phyloP scores from a whole-genome alignment of 1,284 basidiomycete genomes.

The Rugosomyces carneus region DNA sequence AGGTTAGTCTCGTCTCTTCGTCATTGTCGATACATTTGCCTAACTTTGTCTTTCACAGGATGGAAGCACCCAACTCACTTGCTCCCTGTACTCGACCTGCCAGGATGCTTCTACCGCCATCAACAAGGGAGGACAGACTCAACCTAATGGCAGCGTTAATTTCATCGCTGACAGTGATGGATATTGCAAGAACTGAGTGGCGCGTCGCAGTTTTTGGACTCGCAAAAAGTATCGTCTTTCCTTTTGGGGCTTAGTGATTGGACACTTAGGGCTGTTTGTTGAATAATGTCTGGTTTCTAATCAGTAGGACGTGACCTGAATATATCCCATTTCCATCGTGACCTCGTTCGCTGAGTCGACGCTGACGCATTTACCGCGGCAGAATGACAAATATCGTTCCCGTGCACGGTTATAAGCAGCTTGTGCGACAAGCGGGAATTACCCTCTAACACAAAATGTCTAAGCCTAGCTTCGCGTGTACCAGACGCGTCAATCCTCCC shows the following conservation, averaged over 20 bases:
- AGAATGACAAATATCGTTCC: not conserved
- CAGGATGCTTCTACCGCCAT: constrained; percentile 28
- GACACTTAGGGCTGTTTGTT: not conserved
- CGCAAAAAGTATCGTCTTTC: not conserved
- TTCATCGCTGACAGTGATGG: constrained; percentile 36
- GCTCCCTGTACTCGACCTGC: constrained; percentile 33
- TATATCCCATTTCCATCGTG: too few relatives aligned
- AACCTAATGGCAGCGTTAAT: constrained; percentile 34
- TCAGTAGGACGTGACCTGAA: too few relatives aligned
- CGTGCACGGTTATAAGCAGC: too few relatives aligned
- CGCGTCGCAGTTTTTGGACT: not conserved
- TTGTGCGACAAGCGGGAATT: too few relatives aligned
- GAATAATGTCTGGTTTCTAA: not conserved
- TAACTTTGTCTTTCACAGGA: constrained; percentile 18
- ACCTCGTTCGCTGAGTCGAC: too few relatives aligned
- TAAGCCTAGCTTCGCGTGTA: constrained; percentile 22
- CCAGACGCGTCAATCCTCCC: constrained; percentile 25
- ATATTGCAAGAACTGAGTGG: constrained; percentile 30
- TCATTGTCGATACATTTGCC: not conserved
- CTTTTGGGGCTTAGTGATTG: not conserved
- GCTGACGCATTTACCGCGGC: too few relatives aligned
- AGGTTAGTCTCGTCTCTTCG: constrained; percentile 19
- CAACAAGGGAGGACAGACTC: constrained; percentile 36
- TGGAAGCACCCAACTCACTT: constrained; percentile 36
- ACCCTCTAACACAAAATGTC: not conserved